phyloP scores from a whole-genome alignment of 345 rosid genomes.

The Ricinus communis region DNA sequence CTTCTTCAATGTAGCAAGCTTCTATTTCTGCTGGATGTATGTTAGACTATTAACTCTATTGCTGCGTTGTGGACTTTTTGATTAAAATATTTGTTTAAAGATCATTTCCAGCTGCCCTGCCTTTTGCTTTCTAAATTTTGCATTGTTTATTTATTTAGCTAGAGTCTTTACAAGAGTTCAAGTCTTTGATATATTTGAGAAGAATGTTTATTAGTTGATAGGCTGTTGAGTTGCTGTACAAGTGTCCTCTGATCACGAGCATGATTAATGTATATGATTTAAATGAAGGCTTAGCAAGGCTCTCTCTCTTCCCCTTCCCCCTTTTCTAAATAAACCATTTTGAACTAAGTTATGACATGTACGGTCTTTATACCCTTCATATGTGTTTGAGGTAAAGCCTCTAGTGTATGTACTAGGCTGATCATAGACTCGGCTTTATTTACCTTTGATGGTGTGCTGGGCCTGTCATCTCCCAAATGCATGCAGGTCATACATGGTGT shows the following conservation, averaged over 20 bases:
- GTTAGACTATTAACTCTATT: constrained; percentile 46
- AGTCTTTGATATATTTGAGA: constrained; percentile 12
- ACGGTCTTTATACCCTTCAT: background rate
- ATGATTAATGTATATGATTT: constrained; percentile 9
- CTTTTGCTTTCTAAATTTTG: background rate
- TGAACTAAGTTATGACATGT: background rate
- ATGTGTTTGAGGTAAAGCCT: constrained; percentile 11
- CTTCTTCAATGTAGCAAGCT: constrained; percentile 54
- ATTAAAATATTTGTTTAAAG: constrained; percentile 18
- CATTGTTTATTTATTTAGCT: background rate
- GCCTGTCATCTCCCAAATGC: constrained; percentile 44
- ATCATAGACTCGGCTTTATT: constrained; percentile 30
- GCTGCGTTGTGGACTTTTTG: constrained; percentile 25
- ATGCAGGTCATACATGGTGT: constrained; percentile 47
- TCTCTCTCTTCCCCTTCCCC: background rate
- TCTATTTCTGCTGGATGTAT: constrained; percentile 59
- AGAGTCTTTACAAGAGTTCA: background rate
- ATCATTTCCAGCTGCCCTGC: constrained; percentile 14
- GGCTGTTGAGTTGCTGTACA: constrained; percentile 11
- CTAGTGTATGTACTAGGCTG: constrained; percentile 17
- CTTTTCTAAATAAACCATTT: background rate
- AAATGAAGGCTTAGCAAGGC: constrained; percentile 1
- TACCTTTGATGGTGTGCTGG: constrained; percentile 39
- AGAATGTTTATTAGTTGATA: constrained; percentile 2
- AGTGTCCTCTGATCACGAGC: constrained; percentile 9